Percentiles rank a stretch among this genome's conserved stretches.
These are phyloP conservation scores for Seiridium cupressi DNA, from an alignment of 2,329 filamentous ascomycete species.

Conservation along the genomic window DNA sequence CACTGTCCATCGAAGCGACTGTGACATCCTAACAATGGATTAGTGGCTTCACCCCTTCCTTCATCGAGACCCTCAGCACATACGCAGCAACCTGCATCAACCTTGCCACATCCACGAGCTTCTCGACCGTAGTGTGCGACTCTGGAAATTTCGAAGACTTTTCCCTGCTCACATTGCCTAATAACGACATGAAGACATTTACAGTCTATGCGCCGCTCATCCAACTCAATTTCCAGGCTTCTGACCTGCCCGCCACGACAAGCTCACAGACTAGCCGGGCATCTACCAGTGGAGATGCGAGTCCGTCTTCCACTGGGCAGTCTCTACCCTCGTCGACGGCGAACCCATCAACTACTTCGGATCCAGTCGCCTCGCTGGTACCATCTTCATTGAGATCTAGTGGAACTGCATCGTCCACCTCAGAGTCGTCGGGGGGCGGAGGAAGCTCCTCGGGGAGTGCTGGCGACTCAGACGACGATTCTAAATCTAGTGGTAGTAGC, in stretches of 20 bases:
- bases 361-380: constrained; percentile 4
- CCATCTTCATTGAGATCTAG: constrained; percentile 3
- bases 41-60: constrained; percentile 3
- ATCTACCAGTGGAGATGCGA: not conserved
- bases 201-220: constrained; percentile 1
- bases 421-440: not conserved
- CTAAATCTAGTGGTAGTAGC: not conserved
- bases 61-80: not conserved
- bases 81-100: constrained; percentile 6
- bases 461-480: too few relatives aligned
- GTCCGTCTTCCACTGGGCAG: not conserved
- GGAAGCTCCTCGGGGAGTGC: too few relatives aligned
- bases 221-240: constrained; percentile 1
- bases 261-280: not conserved
- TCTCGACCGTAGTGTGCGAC: constrained; percentile 4
- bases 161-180: constrained; percentile 1
- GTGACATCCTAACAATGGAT: not conserved
- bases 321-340: not conserved
- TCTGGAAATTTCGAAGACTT: constrained; percentile 1
- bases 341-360: not conserved
- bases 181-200: constrained; percentile 4
- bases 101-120: constrained; percentile 1
- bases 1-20: not conserved
- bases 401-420: not conserved
- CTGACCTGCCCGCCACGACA: not conserved